Conservation (phyloP, 1,284 basidiomycete species). For the Sanghuangporus weigelae region DNA sequence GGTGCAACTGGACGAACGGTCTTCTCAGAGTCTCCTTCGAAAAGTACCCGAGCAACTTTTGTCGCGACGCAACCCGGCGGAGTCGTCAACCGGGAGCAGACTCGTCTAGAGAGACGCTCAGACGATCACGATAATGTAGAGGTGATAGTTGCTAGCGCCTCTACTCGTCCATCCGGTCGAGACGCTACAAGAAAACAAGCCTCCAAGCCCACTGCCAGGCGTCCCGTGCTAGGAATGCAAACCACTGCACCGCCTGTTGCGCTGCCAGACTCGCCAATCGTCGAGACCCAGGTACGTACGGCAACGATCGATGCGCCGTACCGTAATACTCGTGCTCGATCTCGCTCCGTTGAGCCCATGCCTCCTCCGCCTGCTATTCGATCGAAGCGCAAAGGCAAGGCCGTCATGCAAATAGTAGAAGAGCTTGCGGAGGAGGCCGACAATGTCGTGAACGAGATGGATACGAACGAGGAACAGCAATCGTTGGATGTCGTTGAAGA, state of each 20-base stretch:
- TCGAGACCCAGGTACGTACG: background rate
- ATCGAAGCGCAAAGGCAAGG: background rate
- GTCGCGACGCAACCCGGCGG: background rate
- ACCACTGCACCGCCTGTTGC: no score
- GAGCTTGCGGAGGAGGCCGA: background rate
- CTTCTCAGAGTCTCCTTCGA: background rate
- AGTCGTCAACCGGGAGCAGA: no score
- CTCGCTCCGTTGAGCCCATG: slow-evolving; percentile 9
- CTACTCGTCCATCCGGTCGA: no score
- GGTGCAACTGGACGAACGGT: background rate
- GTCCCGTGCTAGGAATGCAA: no score
- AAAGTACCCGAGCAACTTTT: background rate
- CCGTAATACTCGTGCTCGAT: slow-evolving; percentile 10
- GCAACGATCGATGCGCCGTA: slow-evolving; percentile 5
- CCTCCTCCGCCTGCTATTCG: background rate
- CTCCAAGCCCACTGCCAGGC: no score
- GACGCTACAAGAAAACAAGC: no score
- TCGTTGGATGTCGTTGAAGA: slow-evolving; percentile 11
- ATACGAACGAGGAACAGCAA: slow-evolving; percentile 4
- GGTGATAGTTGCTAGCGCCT: no score
- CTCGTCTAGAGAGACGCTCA: no score
- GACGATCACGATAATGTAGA: no score
- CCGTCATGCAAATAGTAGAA: background rate
- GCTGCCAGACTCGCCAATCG: background rate
- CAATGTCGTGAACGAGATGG: background rate